Percentiles rank a stretch among this genome's conserved stretches.
These are phyloP conservation scores for Taxillus chinensis DNA, from an alignment of 164 flowering plant species.

Conservation along the genomic window DNA sequence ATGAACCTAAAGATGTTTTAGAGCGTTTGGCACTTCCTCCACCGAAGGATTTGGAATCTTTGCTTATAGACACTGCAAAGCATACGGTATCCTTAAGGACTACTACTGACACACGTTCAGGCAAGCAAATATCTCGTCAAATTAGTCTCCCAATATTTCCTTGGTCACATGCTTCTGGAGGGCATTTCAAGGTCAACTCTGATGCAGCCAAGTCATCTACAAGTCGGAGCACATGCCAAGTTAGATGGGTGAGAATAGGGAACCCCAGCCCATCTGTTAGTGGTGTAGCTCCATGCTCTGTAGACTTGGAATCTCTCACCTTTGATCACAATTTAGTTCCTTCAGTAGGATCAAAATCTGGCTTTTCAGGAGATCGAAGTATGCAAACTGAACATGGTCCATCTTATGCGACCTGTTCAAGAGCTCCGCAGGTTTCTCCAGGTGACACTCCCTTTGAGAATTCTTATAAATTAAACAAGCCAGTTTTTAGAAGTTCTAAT, in stretches of 20 bases:
- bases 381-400: constrained; percentile 10
- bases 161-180: constrained; percentile 64
- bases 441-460: constrained; percentile 22
- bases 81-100: constrained; percentile 26
- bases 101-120: constrained; percentile 31
- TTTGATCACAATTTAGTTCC: constrained; percentile 47
- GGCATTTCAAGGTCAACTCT: constrained; percentile 39
- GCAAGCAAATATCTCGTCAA: constrained; percentile 32
- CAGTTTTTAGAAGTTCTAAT: not conserved
- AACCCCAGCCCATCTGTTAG: constrained; percentile 24
- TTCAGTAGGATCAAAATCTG: constrained; percentile 10
- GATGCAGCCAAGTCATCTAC: constrained; percentile 47
- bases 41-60: constrained; percentile 55
- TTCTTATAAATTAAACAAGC: not conserved
- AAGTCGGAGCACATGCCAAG: constrained; percentile 43
- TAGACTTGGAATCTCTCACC: constrained; percentile 42
- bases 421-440: constrained; percentile 15
- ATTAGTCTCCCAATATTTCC: constrained; percentile 66
- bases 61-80: constrained; percentile 55
- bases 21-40: constrained; percentile 57
- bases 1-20: constrained; percentile 43
- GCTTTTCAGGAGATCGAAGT: constrained; percentile 6
- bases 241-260: constrained; percentile 61
- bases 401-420: constrained; percentile 17
- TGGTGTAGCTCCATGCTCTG: constrained; percentile 19